Base-by-base conservation (phyloP, 495 filamentous ascomycete genomes). In the Aspergillus sclerotiicarbonarius region DNA sequence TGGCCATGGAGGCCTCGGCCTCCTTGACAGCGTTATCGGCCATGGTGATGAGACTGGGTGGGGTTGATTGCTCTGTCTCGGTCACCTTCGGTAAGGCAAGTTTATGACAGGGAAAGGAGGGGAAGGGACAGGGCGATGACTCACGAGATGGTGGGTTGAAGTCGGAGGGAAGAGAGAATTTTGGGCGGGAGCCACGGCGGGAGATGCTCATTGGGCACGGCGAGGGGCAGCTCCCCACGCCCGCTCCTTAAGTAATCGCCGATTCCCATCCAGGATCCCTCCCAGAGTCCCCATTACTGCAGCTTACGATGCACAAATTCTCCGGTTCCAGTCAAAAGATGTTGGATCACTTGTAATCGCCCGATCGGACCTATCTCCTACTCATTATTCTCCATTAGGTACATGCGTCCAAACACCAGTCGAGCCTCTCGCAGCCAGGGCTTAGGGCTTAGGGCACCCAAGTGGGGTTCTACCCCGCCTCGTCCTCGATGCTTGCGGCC, bases 1-100 rank as follows among this genome's bases (percentile, higher is more conserved):
- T 91, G 68, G 84, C 84, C 65, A 88, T 73, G 70, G 84, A 81
- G 58, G 75, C 78, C 60, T 84, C 82, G 56, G 81, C 82, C 79
- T 87, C 87, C 56, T 76, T 68, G 50, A 79, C 75, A 58, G 70
- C 57, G 64, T 71, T 78, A 66, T 80, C 77, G 65, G 77, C 65
- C 77, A 80, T 80, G 44, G 60, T 76, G 68, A 25, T 48, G 57
- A 37, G 47, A 29, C 30, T 48, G 49, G 8, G 13, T 20, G 13
- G 20, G 16, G 18, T 39, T 18, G 31, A 32, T 51, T 47, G 29
- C 39, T n/a, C n/a, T 56, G 39, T 43, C 21, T 53, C 29, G 8
- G 25, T 45, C 44, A 50, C 43, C 53, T 51, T 35, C 47, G 35
- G 46, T 19, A 25, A 20, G 46, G 54, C 52, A 29, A 55, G 37